Conservation (phyloP, 768 basidiomycete genomes). For the Epithele typhae region DNA sequence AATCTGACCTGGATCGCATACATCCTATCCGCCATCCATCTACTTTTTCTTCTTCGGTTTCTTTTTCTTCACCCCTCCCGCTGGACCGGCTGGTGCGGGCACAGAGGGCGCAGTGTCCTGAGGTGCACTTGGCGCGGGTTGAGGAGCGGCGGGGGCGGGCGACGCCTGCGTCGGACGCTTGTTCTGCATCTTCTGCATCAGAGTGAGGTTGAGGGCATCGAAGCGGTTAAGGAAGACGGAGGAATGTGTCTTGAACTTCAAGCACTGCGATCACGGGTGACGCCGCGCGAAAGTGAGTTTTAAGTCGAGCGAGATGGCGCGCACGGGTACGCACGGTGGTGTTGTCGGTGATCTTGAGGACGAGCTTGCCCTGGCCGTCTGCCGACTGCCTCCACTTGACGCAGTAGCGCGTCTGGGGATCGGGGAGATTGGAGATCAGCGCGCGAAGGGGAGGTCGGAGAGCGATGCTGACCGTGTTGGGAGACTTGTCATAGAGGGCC, state of each 20-base stretch:
- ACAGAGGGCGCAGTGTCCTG: slow-evolving; percentile 6
- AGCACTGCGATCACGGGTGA: slow-evolving; percentile 52
- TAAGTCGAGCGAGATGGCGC: not conserved
- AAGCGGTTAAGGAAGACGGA: slow-evolving; percentile 96
- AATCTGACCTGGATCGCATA: not conserved
- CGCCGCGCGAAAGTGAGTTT: too few relatives aligned
- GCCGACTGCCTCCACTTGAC: slow-evolving; percentile 88
- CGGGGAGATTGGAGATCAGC: not conserved
- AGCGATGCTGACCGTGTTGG: slow-evolving; percentile 53
- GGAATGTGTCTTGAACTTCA: slow-evolving; percentile 95
- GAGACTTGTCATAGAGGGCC: slow-evolving; percentile 75
- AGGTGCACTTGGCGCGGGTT: not conserved
- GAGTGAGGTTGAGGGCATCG: slow-evolving; percentile 81
- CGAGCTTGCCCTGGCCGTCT: slow-evolving; percentile 57
- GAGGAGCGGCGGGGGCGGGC: slow-evolving; percentile 7
- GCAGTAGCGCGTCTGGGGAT: slow-evolving; percentile 74
- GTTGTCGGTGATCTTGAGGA: slow-evolving; percentile 93
- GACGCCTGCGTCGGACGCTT: slow-evolving; percentile 18
- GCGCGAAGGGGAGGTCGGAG: too few relatives aligned
- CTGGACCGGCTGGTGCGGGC: slow-evolving; percentile 31
- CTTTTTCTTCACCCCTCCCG: slow-evolving; percentile 79
- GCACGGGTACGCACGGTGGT: slow-evolving; percentile 57
- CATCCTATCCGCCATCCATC: not conserved
- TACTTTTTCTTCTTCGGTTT: slow-evolving; percentile 79
- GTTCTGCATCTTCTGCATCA: slow-evolving; percentile 88